These are phyloP conservation scores for Warburgia ugandensis DNA, from an alignment of 164 flowering plant genomes.

Conservation along the genomic window DNA sequence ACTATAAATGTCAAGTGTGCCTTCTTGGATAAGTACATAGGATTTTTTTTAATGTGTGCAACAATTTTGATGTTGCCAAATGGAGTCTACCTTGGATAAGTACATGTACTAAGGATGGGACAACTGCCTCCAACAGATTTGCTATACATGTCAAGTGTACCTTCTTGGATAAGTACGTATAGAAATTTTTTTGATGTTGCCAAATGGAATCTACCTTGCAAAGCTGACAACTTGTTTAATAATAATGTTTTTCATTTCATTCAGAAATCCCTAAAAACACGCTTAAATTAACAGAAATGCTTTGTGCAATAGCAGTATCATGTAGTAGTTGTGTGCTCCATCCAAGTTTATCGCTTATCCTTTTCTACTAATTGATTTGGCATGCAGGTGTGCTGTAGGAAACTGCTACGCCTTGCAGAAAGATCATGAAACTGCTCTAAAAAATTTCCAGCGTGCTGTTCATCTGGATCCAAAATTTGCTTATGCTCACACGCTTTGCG, in stretches of 20 bases:
- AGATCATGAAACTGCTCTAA: slow-evolving; percentile 96
- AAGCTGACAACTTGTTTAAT: too few relatives aligned
- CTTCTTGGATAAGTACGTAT: too few relatives aligned
- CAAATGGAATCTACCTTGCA: neutral
- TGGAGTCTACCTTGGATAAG: too few relatives aligned
- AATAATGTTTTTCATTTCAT: too few relatives aligned
- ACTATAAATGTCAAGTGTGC: neutral
- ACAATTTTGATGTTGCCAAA: too few relatives aligned
- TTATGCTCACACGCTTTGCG: slow-evolving; percentile 96
- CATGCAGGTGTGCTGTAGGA: slow-evolving; percentile 95
- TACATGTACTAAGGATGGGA: too few relatives aligned
- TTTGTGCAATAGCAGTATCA: neutral
- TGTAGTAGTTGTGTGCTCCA: neutral
- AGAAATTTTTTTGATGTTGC: neutral
- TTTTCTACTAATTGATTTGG: slow-evolving; percentile 7
- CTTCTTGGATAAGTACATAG: neutral
- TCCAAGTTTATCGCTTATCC: neutral
- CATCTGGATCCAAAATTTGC: slow-evolving; percentile 79
- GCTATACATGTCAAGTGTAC: too few relatives aligned
- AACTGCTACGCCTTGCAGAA: slow-evolving; percentile 98
- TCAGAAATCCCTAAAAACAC: too few relatives aligned
- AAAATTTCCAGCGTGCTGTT: slow-evolving; percentile 88
- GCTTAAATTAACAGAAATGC: too few relatives aligned
- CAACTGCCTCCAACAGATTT: too few relatives aligned
- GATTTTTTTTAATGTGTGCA: too few relatives aligned